phyloP scores from a whole-genome alignment of 768 basidiomycete genomes.

The Filobasidium wieringae region DNA sequence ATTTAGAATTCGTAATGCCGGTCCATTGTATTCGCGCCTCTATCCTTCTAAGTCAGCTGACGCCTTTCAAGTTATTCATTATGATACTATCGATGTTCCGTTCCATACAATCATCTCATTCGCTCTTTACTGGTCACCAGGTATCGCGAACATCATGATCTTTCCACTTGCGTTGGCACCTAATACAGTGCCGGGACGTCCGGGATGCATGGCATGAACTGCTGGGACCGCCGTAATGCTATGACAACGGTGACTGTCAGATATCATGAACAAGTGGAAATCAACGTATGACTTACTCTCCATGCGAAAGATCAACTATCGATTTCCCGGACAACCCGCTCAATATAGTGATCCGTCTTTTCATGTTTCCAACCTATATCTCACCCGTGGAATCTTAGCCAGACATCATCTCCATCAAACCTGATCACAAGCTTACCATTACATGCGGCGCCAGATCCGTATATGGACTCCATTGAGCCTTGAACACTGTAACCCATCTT shows the following conservation, averaged over 20 bases:
- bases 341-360: slow-evolving; percentile 37
- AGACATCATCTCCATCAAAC: background rate
- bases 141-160: background rate
- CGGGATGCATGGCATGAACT: slow-evolving; percentile 40
- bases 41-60: no score
- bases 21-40: no score
- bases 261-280: background rate
- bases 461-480: slow-evolving; percentile 41
- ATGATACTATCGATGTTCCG: no score
- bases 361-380: slow-evolving; percentile 40
- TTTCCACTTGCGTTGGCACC: slow-evolving; percentile 40
- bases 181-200: slow-evolving; percentile 29
- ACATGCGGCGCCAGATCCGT: slow-evolving; percentile 36
- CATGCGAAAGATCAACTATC: slow-evolving; percentile 10
- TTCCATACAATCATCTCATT: no score
- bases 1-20: no score
- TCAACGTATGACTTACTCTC: background rate
- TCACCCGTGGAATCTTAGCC: background rate
- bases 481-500: slow-evolving; percentile 41
- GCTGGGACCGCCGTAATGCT: slow-evolving; percentile 40
- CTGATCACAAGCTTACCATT: slow-evolving; percentile 17
- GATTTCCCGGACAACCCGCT: slow-evolving; percentile 26
- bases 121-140: background rate
- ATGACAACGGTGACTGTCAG: background rate
- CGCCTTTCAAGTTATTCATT: no score